Evolutionary conservation across 345 rosid species (phyloP), one percentile per base, ranked within the genome.

Genomic region (Erucastrum elatum): DNA sequence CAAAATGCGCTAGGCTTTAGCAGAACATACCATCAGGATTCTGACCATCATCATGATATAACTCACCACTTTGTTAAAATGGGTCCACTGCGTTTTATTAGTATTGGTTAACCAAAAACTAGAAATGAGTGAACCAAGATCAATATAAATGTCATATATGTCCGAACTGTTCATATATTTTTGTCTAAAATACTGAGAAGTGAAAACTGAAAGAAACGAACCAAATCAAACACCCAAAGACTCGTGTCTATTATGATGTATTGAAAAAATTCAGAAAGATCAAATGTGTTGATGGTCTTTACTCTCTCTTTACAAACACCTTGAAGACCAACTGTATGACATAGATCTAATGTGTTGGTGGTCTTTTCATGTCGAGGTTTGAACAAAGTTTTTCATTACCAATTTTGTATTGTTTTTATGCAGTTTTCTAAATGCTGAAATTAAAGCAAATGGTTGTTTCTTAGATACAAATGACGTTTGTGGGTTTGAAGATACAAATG

Each of bases 1-100:
- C 77, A 65, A 35, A 56, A 56, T 55, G 35, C 44, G 62, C 29
- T 35, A 65, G 56, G 53, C 35, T 68, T 68, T 76, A 60, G 44
- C 67, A 31, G 44, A 46, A 30, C 46, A 60, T 44, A 68, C 68
- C 44, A 66, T 64, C 29, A 26, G 39, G 56, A 60, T 60, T 64
- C 63, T 71, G 49, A 64, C 35, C 70, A 66, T 41, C 70, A 33
- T 27, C 49, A 10, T 41, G 49, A 41, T 41, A 41, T 10, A 10
- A 41, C 11, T 34, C 37, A 5, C 37, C 37, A 34, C 7, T 34
- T 8, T 73, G 21, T 73, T 46, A 9, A 26, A 2, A 11, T 26
- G 44, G 41, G 29, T 9, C 44, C 17, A 72, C 7, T 7, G 8
- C 49, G 5, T 72, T 64, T 63, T 74, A 4, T 13, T 64, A 65